Evolutionary conservation across 2,329 filamentous ascomycete species (phyloP).

Genomic region (Colletotrichum sidae): DNA sequence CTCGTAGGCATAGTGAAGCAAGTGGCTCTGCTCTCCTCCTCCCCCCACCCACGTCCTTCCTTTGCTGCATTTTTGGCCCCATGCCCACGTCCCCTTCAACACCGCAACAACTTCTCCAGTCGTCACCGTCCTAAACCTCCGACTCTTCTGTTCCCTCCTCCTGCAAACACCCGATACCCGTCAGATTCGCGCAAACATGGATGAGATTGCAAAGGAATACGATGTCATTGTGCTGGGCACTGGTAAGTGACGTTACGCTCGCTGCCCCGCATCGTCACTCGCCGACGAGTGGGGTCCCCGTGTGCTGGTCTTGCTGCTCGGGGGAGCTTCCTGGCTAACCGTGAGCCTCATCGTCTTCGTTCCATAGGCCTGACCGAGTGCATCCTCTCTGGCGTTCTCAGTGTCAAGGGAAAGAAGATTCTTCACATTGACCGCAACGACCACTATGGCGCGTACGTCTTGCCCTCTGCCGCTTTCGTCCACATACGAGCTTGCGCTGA

Average conservation of each 20-base stretch:
- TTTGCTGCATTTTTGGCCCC: conserved; percentile 37
- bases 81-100: conserved; percentile 34
- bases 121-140: conserved; percentile 16
- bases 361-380: conserved; percentile 92
- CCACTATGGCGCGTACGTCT: conserved; percentile 93
- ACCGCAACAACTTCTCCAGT: conserved; percentile 36
- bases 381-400: conserved; percentile 96
- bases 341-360: conserved; percentile 42
- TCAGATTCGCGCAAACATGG: conserved; percentile 72
- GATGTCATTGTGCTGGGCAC: conserved; percentile 99
- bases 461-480: not conserved
- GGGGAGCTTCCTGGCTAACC: conserved; percentile 42
- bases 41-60: conserved; percentile 17
- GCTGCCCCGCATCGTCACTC: conserved; percentile 43
- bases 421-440: conserved; percentile 98
- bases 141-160: conserved; percentile 27
- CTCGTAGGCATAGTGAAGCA: not conserved
- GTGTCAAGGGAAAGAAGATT: conserved; percentile 99
- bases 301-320: conserved; percentile 27
- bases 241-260: conserved; percentile 68
- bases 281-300: conserved; percentile 36
- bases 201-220: conserved; percentile 98
- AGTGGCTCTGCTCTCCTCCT: conserved; percentile 33
- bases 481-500: conserved; percentile 25
- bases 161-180: conserved; percentile 26